Conservation (phyloP, 2,329 filamentous ascomycete genomes). For the Colletotrichum orbiculare region DNA sequence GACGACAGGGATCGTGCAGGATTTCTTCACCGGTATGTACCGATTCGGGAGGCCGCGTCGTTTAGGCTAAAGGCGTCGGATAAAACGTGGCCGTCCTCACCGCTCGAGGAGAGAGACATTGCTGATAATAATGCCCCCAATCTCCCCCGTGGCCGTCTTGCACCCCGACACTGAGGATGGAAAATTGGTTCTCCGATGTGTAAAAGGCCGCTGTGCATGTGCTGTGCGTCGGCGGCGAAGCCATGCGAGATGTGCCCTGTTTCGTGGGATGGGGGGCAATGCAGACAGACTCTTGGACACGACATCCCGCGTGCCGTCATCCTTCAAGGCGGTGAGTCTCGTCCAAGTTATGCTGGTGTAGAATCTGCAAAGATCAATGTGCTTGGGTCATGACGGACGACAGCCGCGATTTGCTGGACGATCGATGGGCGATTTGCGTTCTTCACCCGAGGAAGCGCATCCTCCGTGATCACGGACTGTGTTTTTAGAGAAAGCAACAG, state of each 20-base stretch:
- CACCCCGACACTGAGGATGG: neutral
- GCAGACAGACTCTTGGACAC: neutral
- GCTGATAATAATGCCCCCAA: neutral
- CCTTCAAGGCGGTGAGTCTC: constrained; percentile 8
- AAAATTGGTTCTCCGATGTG: neutral
- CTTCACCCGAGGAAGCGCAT: neutral
- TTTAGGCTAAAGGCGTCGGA: constrained; percentile 31
- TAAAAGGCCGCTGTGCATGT: neutral
- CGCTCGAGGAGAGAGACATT: constrained; percentile 2
- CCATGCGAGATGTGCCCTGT: neutral
- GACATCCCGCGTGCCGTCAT: neutral
- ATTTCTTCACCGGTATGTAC: constrained; percentile 19
- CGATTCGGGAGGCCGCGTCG: constrained; percentile 7
- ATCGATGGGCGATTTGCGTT: neutral
- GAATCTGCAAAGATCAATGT: neutral
- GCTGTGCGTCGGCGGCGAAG: neutral
- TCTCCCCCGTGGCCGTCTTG: neutral
- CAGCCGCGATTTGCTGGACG: too few species aligned
- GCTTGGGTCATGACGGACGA: neutral
- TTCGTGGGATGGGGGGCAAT: neutral
- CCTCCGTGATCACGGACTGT: neutral
- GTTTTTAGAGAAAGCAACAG: neutral
- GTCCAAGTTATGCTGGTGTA: neutral
- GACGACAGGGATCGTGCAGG: constrained; percentile 3
- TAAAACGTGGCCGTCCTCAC: constrained; percentile 17